A percentile compares a stretch with the other conserved stretches of the same genome.
phyloP scores from a whole-genome alignment of 2,329 filamentous ascomycete species.

The Epichloe gansuensis region DNA sequence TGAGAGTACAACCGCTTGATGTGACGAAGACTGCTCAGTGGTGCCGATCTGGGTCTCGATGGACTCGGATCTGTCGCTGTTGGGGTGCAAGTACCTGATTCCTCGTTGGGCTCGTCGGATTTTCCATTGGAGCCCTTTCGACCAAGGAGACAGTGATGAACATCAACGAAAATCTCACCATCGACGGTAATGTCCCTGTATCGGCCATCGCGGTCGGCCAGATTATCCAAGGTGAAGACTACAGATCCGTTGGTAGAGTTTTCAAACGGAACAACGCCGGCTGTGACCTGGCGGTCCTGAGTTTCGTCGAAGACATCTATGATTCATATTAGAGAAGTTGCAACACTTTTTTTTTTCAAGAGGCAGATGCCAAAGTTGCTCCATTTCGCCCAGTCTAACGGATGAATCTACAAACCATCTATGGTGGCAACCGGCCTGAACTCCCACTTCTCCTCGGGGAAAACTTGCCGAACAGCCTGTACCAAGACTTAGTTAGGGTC shows the following conservation, averaged over 20 bases:
- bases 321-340: background rate
- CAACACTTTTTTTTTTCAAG: too few species aligned
- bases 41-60: slow-evolving; percentile 32
- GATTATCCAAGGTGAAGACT: slow-evolving; percentile 76
- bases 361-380: background rate
- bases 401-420: slow-evolving; percentile 22
- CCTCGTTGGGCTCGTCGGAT: slow-evolving; percentile 18
- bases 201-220: slow-evolving; percentile 57
- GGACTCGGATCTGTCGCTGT: slow-evolving; percentile 33
- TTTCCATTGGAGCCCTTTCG: slow-evolving; percentile 17
- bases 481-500: slow-evolving; percentile 9
- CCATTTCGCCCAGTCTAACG: background rate
- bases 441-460: slow-evolving; percentile 34
- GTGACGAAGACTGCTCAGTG: slow-evolving; percentile 40
- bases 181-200: slow-evolving; percentile 64
- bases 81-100: slow-evolving; percentile 37
- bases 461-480: slow-evolving; percentile 35
- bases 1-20: slow-evolving; percentile 79
- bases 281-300: slow-evolving; percentile 49
- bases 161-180: slow-evolving; percentile 74
- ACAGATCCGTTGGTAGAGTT: slow-evolving; percentile 94
- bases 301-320: slow-evolving; percentile 71
- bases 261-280: slow-evolving; percentile 86
- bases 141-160: slow-evolving; percentile 79
- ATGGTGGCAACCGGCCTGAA: slow-evolving; percentile 41